Evolutionary conservation across 2,329 filamentous ascomycete genomes (phyloP), one percentile per base, ranked within the genome.

Genomic region (Lachnellula occidentalis): DNA sequence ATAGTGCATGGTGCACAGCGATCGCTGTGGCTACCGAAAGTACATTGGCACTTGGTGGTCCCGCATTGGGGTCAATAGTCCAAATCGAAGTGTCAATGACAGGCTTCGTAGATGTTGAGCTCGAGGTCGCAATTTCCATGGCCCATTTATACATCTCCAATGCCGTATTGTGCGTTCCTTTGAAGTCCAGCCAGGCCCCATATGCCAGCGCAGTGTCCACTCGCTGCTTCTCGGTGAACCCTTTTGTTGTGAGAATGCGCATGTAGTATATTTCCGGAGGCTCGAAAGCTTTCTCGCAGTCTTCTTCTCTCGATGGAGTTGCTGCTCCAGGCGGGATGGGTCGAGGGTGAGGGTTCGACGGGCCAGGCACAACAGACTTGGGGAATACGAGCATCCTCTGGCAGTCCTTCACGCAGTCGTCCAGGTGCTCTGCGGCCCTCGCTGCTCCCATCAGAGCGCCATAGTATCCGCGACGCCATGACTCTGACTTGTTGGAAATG

Each of bases 391-490:
- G 72, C 42, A 79, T 78, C 59, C 83, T 78, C 8, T 79, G 85
- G 34, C 37, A 82, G 70, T 95, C 90, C 43, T 79, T 76, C 15
- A 95, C 77, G 79, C 86, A 90, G 47, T 87, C 87, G 60, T 96
- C 89, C 22, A 95, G 74, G 62, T 92, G 83, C 71, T 96, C 92
- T 4, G 90, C 85, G 0, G 86, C 83, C 61, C 82, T 82, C 0
- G 87, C 92, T 56, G 83, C 82, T 11, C 86, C 79, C 82, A 96
- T 89, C 46, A 96, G 73, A 3, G 85, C 80, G 65, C 95, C 84
- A 66, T 87, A 91, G 71, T 97, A 97, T 1, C 90, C 91, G 53
- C 89, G 78, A 64, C 87, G 78, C 92, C 92, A 97, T 48, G 86
- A 78, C 70, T 95, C 90, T 59, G 84, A 86, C 74, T 91, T 95